These are phyloP conservation scores for Boletus barrowsii DNA, from an alignment of 768 basidiomycete genomes.

Conservation along the genomic window DNA sequence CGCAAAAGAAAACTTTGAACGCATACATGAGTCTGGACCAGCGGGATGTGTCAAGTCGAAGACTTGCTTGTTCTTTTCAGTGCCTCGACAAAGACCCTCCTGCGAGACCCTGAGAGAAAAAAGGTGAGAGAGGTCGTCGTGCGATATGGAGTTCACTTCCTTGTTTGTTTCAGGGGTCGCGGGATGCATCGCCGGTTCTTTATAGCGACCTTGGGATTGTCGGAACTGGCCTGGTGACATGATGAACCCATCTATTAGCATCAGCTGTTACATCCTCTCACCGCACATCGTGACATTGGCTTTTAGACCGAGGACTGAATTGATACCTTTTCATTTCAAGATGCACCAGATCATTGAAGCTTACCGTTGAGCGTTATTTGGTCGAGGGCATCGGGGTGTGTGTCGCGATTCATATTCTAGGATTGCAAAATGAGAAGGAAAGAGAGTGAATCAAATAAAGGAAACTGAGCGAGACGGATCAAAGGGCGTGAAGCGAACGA, in stretches of 20 bases:
- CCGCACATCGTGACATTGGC: conserved; percentile 5
- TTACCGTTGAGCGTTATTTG: conserved; percentile 33
- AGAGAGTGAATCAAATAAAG: conserved; percentile 9
- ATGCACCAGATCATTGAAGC: conserved; percentile 8
- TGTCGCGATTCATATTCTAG: conserved; percentile 29
- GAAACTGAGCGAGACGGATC: conserved; percentile 9
- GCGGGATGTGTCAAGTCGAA: background rate
- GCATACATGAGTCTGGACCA: conserved; percentile 19
- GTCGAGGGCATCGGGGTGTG: conserved; percentile 42
- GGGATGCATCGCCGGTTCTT: background rate
- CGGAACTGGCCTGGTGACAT: conserved; percentile 9
- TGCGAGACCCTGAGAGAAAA: conserved; percentile 8
- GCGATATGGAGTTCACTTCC: conserved; percentile 1
- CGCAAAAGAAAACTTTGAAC: conserved; percentile 39
- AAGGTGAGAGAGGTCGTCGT: conserved; percentile 6
- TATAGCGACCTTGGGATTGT: conserved; percentile 7
- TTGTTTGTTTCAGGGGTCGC: conserved; percentile 1
- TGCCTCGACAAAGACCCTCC: conserved; percentile 44
- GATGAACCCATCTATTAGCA: background rate
- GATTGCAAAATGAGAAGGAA: conserved; percentile 13
- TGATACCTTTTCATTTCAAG: background rate
- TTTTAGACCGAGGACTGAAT: background rate
- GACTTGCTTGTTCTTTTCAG: conserved; percentile 55
- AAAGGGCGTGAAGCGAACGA: conserved; percentile 28
- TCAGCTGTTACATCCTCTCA: conserved; percentile 2